A percentile compares a stretch with the other conserved stretches of the same genome.
These are phyloP conservation scores for Mycena maculata DNA, from an alignment of 768 basidiomycete genomes.

Conservation along the genomic window DNA sequence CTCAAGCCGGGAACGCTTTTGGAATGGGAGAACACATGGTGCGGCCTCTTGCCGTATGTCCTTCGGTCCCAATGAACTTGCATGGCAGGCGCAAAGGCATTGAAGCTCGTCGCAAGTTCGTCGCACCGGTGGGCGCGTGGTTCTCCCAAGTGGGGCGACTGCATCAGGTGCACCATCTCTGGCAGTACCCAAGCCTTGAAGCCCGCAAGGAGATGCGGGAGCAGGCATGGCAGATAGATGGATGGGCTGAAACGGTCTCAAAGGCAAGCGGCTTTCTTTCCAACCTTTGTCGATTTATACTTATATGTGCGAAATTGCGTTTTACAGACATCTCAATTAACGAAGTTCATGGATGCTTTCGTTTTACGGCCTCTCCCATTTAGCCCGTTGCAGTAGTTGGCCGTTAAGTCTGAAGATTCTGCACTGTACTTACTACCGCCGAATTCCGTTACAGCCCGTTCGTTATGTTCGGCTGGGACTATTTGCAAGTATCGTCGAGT, in stretches of 20 bases:
- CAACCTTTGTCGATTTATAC: conserved; percentile 14
- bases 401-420: not conserved
- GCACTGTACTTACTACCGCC: conserved; percentile 9
- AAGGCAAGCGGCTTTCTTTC: conserved; percentile 67
- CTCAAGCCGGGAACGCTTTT: conserved; percentile 89
- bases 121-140: conserved; percentile 75
- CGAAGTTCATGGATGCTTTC: conserved; percentile 87
- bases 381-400: conserved; percentile 81
- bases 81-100: conserved; percentile 91
- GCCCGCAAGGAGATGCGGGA: conserved; percentile 86
- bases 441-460: not conserved
- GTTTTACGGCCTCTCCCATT: conserved; percentile 84
- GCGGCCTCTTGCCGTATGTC: conserved; percentile 30
- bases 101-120: conserved; percentile 90
- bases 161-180: conserved; percentile 94
- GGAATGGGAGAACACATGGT: conserved; percentile 98
- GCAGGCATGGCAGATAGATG: conserved; percentile 93
- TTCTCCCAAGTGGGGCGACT: conserved; percentile 88
- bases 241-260: conserved; percentile 94
- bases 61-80: not conserved
- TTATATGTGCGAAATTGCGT: conserved; percentile 25
- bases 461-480: no score
- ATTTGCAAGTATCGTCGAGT: no score
- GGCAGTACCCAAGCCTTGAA: conserved; percentile 92
- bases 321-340: conserved; percentile 87